Evolutionary conservation across 2,329 filamentous ascomycete species (phyloP).

Genomic region (Phialemonium atrogriseum): DNA sequence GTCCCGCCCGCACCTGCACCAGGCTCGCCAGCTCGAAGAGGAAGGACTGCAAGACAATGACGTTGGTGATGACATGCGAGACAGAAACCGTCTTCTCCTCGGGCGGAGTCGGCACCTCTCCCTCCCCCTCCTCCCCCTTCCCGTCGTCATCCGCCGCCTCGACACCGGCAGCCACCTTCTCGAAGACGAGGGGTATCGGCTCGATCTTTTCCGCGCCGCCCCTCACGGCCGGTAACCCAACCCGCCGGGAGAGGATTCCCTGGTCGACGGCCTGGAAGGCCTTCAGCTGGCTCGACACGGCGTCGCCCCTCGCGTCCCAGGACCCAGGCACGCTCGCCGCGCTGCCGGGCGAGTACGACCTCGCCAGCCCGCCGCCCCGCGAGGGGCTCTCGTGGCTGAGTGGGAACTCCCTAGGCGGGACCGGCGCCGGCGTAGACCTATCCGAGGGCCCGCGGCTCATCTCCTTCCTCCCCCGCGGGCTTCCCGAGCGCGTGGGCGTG

Average conservation of each 20-base stretch:
- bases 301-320: slow-evolving; percentile 19
- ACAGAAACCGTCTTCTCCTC: slow-evolving; percentile 50
- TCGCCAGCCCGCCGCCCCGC: slow-evolving; percentile 14
- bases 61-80: slow-evolving; percentile 72
- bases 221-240: slow-evolving; percentile 38
- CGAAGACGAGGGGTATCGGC: slow-evolving; percentile 39
- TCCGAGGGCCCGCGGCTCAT: slow-evolving; percentile 19
- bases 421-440: slow-evolving; percentile 11
- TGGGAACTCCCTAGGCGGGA: slow-evolving; percentile 33
- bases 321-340: slow-evolving; percentile 17
- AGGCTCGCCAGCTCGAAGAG: slow-evolving; percentile 68
- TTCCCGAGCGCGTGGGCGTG: slow-evolving; percentile 41
- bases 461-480: slow-evolving; percentile 44
- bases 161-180: slow-evolving; percentile 21
- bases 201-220: slow-evolving; percentile 22
- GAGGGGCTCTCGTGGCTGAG: slow-evolving; percentile 26
- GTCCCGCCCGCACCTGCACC: slow-evolving; percentile 63
- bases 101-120: slow-evolving; percentile 2
- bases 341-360: slow-evolving; percentile 34
- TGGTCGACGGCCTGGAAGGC: slow-evolving; percentile 59
- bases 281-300: slow-evolving; percentile 43
- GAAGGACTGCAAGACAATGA: slow-evolving; percentile 72
- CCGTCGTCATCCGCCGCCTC: slow-evolving; percentile 16
- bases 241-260: slow-evolving; percentile 46
- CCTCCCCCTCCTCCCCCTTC: slow-evolving; percentile 12